Base-by-base conservation (phyloP, 2,329 filamentous ascomycete species). In the Aureobasidium musti region DNA sequence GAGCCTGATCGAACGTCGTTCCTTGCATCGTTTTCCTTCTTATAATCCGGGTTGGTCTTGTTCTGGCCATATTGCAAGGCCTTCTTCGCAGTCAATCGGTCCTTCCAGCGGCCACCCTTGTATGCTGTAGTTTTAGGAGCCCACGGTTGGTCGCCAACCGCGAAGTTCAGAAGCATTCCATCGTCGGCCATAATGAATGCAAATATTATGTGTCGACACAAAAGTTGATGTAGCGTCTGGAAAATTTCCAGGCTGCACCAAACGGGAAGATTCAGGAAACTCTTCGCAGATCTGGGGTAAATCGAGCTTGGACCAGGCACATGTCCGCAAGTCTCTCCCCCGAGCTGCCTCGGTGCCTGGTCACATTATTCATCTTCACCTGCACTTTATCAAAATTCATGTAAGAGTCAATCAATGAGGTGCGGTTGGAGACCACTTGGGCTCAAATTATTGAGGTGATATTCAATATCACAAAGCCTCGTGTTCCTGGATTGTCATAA, bases 101-200 rank as follows among this genome's bases (percentile, higher is more conserved):
- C 93, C 75, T 91, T 90, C 95, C 95, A 99, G 72, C 87, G 86
- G n/a, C 95, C 95, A 71, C 95, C 95, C 76, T 90, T 95, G 78
- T 96, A 91, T 65, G 81, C 84, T 3, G 82, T 79, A 71, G 83
- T 82, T 83, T 84, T 82, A 14, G 89, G 84, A 71, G 83, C 82
- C 83, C 85, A 81, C 21, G 90, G 85, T 21, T 82, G 84, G 68
- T 91, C 87, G 3, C 74, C 72, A 67, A 97, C 82, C 72, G 92
- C 88, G 76, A 98, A 97, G 74, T 98, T 98, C 75, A 98, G 82
- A 67, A 97, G 85, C 87, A 99, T 90, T 72, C 92, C 92, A 87
- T 96, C 91, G 82, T 98, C 93, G 61, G 91, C 91, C 93, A 98
- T 97, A 28, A 14, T 50, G 50, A 35, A 11, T 61, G 10, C 14